Evolutionary conservation across 106 monocot species (phyloP).

Genomic region (Dendrobium officinale): DNA sequence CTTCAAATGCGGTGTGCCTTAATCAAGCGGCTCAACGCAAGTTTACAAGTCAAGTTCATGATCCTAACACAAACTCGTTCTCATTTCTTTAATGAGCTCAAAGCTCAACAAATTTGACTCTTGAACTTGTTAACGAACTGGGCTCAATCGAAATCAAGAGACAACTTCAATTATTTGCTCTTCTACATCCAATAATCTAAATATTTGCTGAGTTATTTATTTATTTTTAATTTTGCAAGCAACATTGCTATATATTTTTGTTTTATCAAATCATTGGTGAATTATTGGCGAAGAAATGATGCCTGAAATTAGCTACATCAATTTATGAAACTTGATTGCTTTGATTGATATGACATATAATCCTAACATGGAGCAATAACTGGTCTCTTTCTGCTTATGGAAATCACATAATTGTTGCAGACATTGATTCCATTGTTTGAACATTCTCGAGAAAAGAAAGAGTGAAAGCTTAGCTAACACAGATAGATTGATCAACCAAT

Average conservation of each 20-base stretch:
- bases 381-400: not conserved
- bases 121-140: too few species aligned
- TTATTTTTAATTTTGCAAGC: not conserved
- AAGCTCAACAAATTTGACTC: too few species aligned
- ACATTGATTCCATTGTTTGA: slow-evolving; percentile 5
- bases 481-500: not conserved
- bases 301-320: not conserved
- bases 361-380: not conserved
- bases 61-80: too few species aligned
- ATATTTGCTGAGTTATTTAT: not conserved
- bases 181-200: too few species aligned
- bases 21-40: too few species aligned
- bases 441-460: slow-evolving; percentile 4
- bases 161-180: too few species aligned
- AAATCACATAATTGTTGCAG: slow-evolving; percentile 4
- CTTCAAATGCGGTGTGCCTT: too few species aligned
- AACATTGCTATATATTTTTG: too few species aligned
- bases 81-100: too few species aligned
- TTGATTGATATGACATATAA: not conserved
- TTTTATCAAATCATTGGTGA: not conserved
- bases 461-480: not conserved
- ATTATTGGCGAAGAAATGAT: slow-evolving; percentile 1
- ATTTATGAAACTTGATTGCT: not conserved
- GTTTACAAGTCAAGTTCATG: too few species aligned
- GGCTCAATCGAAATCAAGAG: too few species aligned